These are phyloP conservation scores for Gonium pectorale DNA, from an alignment of 139 green algal species.

Conservation along the genomic window DNA sequence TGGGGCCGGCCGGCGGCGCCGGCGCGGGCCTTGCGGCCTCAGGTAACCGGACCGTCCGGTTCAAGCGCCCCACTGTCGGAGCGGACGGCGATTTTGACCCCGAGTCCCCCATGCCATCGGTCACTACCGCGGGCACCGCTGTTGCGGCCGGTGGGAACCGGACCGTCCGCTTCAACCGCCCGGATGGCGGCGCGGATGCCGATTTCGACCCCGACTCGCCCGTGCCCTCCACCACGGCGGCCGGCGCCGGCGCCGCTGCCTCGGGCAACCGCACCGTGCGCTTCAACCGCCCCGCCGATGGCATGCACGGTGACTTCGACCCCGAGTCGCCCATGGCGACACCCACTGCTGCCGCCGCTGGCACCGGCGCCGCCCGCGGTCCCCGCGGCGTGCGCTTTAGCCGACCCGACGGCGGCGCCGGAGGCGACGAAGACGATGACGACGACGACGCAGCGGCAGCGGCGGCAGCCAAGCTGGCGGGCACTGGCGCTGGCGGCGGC, in stretches of 20 bases:
- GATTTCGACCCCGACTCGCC: background rate
- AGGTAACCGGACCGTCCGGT: no score
- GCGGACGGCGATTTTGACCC: background rate
- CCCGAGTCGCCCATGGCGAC: background rate
- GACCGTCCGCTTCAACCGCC: background rate
- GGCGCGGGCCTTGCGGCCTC: no score
- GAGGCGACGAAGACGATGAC: background rate
- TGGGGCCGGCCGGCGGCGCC: no score
- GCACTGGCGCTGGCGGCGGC: no score
- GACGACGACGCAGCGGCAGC: background rate
- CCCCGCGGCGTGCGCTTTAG: background rate
- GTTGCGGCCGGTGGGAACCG: background rate
- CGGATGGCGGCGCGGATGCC: background rate
- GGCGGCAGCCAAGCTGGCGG: no score
- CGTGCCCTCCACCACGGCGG: background rate
- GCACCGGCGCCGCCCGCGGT: background rate
- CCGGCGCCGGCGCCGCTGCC: background rate
- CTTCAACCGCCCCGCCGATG: constrained; percentile 2
- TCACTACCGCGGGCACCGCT: background rate
- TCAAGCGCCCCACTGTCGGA: background rate
- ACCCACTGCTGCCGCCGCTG: background rate
- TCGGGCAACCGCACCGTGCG: background rate
- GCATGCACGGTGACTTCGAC: background rate
- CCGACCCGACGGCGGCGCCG: background rate
- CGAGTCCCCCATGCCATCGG: background rate